Percentiles rank a stretch among this genome's conserved stretches.
Conservation (phyloP, 2,329 filamentous ascomycete genomes). For the Seiridium cupressi region DNA sequence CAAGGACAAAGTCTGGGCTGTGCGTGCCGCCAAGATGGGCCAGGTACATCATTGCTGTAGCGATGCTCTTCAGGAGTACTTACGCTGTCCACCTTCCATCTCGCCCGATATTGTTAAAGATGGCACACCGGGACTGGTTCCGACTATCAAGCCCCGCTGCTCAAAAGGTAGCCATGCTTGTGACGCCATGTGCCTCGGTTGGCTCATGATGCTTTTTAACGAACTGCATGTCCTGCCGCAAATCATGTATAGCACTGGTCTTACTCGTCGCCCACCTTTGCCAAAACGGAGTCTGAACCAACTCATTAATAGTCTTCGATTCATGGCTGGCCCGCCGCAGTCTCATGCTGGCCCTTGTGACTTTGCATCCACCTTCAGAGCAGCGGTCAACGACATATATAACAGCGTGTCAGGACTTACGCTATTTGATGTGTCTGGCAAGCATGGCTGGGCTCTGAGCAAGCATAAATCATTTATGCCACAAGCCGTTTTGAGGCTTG, state of each 20-base stretch:
- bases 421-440: constrained; percentile 45
- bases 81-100: constrained; percentile 20
- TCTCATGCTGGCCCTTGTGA: constrained; percentile 46
- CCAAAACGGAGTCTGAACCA: constrained; percentile 41
- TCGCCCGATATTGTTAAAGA: constrained; percentile 1
- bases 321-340: constrained; percentile 42
- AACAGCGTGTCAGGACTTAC: constrained; percentile 50
- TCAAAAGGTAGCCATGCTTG: constrained; percentile 48
- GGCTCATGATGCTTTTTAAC: constrained; percentile 50
- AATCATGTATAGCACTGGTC: constrained; percentile 31
- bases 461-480: constrained; percentile 34
- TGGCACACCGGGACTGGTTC: constrained; percentile 13
- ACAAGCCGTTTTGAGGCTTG: constrained; percentile 25
- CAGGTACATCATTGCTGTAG: constrained; percentile 48
- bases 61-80: constrained; percentile 43
- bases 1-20: constrained; percentile 46
- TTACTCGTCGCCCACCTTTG: constrained; percentile 20
- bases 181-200: constrained; percentile 52
- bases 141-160: constrained; percentile 43
- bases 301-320: constrained; percentile 40
- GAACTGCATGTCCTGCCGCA: constrained; percentile 43
- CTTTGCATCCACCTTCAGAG: constrained; percentile 44
- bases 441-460: constrained; percentile 49
- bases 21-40: constrained; percentile 47
- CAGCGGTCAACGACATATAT: constrained; percentile 47